Evolutionary conservation across 441 rosid genomes (phyloP), one percentile per base, ranked within the genome.

Genomic region (Erodium texanum): DNA sequence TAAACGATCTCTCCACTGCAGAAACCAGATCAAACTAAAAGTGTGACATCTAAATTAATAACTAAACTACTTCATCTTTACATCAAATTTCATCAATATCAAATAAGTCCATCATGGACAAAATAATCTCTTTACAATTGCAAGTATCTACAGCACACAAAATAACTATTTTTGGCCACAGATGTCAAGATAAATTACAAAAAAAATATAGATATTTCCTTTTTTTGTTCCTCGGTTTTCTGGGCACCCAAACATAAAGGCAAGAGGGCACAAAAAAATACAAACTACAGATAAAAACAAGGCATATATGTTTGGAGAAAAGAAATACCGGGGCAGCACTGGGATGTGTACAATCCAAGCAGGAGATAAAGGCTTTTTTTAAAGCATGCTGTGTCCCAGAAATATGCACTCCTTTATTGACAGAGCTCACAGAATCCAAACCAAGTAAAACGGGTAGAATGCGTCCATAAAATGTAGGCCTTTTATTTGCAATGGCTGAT

Each of bases 1-100:
- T 79, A 95, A 74, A 73, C 97, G 95, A 76, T 86, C 97, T 74
- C 93, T 86, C 99, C 99, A 95, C 99, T 92, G 74, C 67, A 84
- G 64, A 75, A 76, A 80, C 50, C 72, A 74, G 65, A 27, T 15
- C 65, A 62, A 62, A 62, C 19, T 24, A 62, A 62, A 24, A 62
- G 20, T 15, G 16, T 27, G n/a, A 24, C 34, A 14, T 24, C 16
- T 27, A 62, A 62, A 62, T 62, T 62, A 5, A 27, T 15, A 62
- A 61, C 34, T 61, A 24, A 23, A 23, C 32, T 24, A 10, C 10
- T 34, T 34, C 38, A 34, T 34, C 38, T 34, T 34, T 34, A 34
- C 38, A 34, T 34, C 38, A 34, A 34, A 34, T 7, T 38, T 38
- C 43, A 38, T 38, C 43, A 38, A 8, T 38, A 38, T 38, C 43